Conservation (phyloP, 139 green algal species). For the Chlorella sorokiniana region DNA sequence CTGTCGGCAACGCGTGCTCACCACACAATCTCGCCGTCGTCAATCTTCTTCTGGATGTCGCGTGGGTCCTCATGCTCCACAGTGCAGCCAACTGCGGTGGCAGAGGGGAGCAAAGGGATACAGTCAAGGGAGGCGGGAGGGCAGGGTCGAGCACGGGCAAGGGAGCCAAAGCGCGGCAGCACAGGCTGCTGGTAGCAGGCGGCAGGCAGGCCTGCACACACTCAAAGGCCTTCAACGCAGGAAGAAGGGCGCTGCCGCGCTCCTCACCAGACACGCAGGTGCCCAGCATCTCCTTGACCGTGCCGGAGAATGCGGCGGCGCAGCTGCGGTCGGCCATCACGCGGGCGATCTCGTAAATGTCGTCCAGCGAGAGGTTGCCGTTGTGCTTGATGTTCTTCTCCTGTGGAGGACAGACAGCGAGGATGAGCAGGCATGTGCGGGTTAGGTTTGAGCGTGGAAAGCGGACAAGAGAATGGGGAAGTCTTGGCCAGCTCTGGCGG, state of each 20-base stretch:
- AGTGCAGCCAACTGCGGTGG: slow-evolving; percentile 89
- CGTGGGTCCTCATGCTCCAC: slow-evolving; percentile 94
- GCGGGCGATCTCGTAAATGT: slow-evolving; percentile 95
- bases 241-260: not conserved
- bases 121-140: not conserved
- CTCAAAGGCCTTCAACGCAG: too few relatives aligned
- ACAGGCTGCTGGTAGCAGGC: not conserved
- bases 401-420: slow-evolving; percentile 43
- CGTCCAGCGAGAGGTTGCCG: slow-evolving; percentile 94
- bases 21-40: slow-evolving; percentile 75
- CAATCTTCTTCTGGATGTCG: slow-evolving; percentile 89
- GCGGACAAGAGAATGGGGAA: not conserved
- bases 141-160: not conserved
- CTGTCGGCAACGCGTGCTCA: not conserved
- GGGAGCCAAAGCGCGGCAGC: not conserved
- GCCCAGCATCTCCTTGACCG: slow-evolving; percentile 99
- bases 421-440: not conserved
- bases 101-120: not conserved
- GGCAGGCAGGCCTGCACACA: too few relatives aligned
- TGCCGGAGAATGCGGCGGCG: slow-evolving; percentile 87
- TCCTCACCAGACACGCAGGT: slow-evolving; percentile 78
- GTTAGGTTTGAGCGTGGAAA: not conserved
- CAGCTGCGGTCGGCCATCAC: slow-evolving; percentile 94
- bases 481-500: too few relatives aligned
- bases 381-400: slow-evolving; percentile 99